Percentiles rank a stretch among this genome's conserved stretches.
These are phyloP conservation scores for Neophaeococcomyces mojaviensis DNA, from an alignment of 2,329 filamentous ascomycete genomes.

Conservation along the genomic window DNA sequence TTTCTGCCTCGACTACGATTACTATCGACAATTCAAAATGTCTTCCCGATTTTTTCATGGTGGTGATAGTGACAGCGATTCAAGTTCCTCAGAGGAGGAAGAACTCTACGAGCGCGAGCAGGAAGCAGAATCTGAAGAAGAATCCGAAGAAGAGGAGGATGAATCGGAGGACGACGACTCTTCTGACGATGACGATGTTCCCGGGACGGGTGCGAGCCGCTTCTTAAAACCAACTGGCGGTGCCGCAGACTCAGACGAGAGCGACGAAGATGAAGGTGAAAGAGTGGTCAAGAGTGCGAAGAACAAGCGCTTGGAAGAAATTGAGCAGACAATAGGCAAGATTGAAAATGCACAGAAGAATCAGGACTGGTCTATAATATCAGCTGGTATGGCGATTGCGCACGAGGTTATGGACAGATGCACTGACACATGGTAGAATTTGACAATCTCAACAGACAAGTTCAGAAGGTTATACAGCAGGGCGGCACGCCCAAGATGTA, in stretches of 20 bases:
- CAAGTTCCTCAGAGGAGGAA: slow-evolving; percentile 88
- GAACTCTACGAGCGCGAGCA: slow-evolving; percentile 77
- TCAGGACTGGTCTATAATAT: slow-evolving; percentile 91
- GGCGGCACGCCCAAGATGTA: slow-evolving; percentile 82
- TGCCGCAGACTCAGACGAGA: slow-evolving; percentile 68
- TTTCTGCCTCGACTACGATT: too few species aligned
- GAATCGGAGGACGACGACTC: slow-evolving; percentile 49
- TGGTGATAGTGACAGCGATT: slow-evolving; percentile 92
- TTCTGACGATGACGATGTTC: slow-evolving; percentile 47
- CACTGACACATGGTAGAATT: slow-evolving; percentile 55
- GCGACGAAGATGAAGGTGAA: slow-evolving; percentile 75
- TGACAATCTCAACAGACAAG: slow-evolving; percentile 86
- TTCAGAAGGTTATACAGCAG: slow-evolving; percentile 67
- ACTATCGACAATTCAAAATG: slow-evolving; percentile 49
- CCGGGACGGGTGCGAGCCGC: slow-evolving; percentile 63
- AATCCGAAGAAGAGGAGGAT: slow-evolving; percentile 48
- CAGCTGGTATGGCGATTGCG: slow-evolving; percentile 63
- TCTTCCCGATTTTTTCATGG: slow-evolving; percentile 98
- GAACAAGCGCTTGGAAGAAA: slow-evolving; percentile 91
- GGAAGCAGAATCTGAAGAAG: slow-evolving; percentile 46
- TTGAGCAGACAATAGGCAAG: slow-evolving; percentile 78
- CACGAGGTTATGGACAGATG: background rate
- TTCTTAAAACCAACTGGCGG: slow-evolving; percentile 64
- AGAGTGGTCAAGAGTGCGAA: slow-evolving; percentile 94
- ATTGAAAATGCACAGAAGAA: slow-evolving; percentile 98